Conservation (phyloP, 208 protist genomes). For the Leishmania turanica region DNA sequence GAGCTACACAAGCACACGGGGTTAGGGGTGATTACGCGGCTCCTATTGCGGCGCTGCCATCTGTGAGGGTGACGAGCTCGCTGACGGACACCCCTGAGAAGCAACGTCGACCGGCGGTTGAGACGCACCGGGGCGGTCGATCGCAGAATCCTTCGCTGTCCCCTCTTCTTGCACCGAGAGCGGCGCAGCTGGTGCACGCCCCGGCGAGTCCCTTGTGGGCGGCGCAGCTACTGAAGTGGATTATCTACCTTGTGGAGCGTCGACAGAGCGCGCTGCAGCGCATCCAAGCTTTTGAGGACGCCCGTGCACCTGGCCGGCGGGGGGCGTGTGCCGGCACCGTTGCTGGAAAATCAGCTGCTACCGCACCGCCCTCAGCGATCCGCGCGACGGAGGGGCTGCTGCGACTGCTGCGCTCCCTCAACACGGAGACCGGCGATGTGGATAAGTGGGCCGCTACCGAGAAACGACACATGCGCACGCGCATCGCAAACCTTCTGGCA, state of each 20-base stretch:
- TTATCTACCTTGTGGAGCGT: slow-evolving; percentile 22
- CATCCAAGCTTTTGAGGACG: slow-evolving; percentile 27
- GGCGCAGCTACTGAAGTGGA: slow-evolving; percentile 25
- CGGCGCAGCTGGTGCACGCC: slow-evolving; percentile 6
- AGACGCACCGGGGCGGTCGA: neutral
- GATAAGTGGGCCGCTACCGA: slow-evolving; percentile 7
- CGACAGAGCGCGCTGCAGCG: slow-evolving; percentile 18
- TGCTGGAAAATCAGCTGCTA: neutral
- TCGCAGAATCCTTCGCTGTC: neutral
- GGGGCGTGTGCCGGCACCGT: neutral
- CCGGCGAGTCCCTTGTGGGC: slow-evolving; percentile 2
- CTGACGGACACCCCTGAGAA: slow-evolving; percentile 11
- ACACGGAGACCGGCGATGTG: slow-evolving; percentile 6
- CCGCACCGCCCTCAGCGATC: neutral
- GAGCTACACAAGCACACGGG: neutral
- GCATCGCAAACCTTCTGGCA: slow-evolving; percentile 25
- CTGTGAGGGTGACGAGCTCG: neutral
- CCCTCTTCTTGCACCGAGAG: slow-evolving; percentile 9
- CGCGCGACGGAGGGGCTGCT: slow-evolving; percentile 12
- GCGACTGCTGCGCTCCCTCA: slow-evolving; percentile 24
- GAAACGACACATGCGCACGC: slow-evolving; percentile 26
- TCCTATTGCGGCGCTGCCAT: neutral
- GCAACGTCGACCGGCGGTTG: neutral
- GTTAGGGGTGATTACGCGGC: neutral
- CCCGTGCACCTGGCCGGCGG: slow-evolving; percentile 13